Evolutionary conservation across 257 asterid species (phyloP).

Genomic region (Marsdenia floribunda): DNA sequence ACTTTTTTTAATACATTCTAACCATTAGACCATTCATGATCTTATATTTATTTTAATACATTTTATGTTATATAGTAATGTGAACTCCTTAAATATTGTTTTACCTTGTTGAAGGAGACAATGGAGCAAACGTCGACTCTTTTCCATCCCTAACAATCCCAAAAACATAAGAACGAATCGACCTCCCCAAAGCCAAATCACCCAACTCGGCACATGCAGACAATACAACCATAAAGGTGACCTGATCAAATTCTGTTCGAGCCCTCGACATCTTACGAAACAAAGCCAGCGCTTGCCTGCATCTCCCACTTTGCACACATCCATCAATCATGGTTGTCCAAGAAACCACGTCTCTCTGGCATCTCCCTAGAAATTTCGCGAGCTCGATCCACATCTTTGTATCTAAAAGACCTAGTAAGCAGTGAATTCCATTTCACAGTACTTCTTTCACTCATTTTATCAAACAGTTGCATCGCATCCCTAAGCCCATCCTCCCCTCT

Average conservation of each 20-base stretch:
- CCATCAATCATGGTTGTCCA: constrained; percentile 90
- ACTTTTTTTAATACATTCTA: no score
- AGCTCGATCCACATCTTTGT: constrained; percentile 48
- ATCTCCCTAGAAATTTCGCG: constrained; percentile 40
- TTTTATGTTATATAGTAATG: no score
- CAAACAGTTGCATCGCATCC: constrained; percentile 50
- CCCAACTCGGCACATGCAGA: constrained; percentile 79
- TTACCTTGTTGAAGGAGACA: no score
- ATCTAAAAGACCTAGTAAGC: constrained; percentile 48
- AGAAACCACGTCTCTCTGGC: constrained; percentile 61
- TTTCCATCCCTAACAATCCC: constrained; percentile 24
- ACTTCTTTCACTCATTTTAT: constrained; percentile 55
- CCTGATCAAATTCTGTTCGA: constrained; percentile 57
- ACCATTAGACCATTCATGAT: no score
- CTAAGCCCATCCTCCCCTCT: constrained; percentile 32
- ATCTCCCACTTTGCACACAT: constrained; percentile 51
- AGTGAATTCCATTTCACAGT: constrained; percentile 73
- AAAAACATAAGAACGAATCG: constrained; percentile 49
- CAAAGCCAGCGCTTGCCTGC: constrained; percentile 47
- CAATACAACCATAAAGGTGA: constrained; percentile 56
- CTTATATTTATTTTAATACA: no score
- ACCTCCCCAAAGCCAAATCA: constrained; percentile 51
- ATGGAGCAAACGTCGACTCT: no score
- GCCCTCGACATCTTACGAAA: constrained; percentile 39
- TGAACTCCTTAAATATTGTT: no score